Evolutionary conservation across 805 yeast species (phyloP).

Genomic region (Kazachstania viticola): DNA sequence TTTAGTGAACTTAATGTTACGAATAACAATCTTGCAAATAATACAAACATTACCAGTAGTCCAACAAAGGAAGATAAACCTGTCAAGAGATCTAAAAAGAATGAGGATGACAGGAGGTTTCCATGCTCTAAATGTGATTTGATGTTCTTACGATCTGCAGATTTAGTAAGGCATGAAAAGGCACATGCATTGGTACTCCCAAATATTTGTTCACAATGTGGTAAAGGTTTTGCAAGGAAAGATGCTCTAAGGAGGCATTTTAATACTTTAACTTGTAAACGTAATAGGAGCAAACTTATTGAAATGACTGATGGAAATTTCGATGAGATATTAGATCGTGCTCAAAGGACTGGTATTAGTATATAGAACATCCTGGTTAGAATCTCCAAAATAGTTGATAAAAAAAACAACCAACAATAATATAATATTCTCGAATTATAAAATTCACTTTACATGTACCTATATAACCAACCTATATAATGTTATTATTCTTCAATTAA

Average conservation of each 20-base stretch:
- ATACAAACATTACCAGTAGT: background rate
- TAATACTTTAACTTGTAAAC: conserved; percentile 61
- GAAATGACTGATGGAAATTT: conserved; percentile 28
- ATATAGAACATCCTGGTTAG: too few species aligned
- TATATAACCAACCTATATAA: background rate
- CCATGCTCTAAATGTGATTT: conserved; percentile 50
- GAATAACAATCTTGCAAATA: too few species aligned
- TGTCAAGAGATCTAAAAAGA: background rate
- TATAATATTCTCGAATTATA: too few species aligned
- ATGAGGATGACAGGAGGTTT: conserved; percentile 25
- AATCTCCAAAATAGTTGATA: too few species aligned
- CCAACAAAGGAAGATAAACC: background rate
- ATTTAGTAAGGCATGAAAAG: conserved; percentile 63
- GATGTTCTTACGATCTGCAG: conserved; percentile 57
- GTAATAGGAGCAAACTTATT: conserved; percentile 49
- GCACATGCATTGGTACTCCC: conserved; percentile 64
- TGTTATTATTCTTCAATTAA: background rate
- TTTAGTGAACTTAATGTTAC: too few species aligned
- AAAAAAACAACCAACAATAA: too few species aligned
- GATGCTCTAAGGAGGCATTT: conserved; percentile 71
- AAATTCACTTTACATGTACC: too few species aligned
- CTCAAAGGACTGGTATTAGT: conserved; percentile 20
- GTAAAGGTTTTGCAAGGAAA: conserved; percentile 74
- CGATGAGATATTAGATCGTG: conserved; percentile 23
- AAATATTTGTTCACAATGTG: conserved; percentile 63